Conservation (phyloP, 2,329 filamentous ascomycete genomes). For the Orbilia brochopaga region DNA sequence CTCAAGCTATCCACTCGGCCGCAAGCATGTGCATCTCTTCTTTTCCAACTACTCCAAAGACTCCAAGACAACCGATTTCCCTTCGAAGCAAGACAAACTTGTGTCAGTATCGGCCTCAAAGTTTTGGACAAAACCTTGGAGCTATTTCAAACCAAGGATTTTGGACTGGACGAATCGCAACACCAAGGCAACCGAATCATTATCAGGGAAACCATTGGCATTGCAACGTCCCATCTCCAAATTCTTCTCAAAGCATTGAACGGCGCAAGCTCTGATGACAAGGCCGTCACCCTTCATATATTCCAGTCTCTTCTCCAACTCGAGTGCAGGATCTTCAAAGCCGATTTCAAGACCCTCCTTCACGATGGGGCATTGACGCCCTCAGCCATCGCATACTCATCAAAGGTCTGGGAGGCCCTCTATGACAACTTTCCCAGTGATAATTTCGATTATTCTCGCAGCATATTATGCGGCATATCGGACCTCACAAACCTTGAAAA, state of each 20-base stretch:
- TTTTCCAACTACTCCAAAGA: slow-evolving; percentile 52
- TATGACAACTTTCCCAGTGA: slow-evolving; percentile 52
- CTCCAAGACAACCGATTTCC: slow-evolving; percentile 59
- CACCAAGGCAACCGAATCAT: slow-evolving; percentile 62
- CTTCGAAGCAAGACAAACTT: slow-evolving; percentile 60
- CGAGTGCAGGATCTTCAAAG: slow-evolving; percentile 52
- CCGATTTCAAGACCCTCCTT: slow-evolving; percentile 51
- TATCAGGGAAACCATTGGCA: slow-evolving; percentile 61
- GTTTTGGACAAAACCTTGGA: slow-evolving; percentile 61
- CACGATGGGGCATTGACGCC: slow-evolving; percentile 39
- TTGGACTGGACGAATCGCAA: slow-evolving; percentile 61
- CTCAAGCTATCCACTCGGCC: slow-evolving; percentile 51
- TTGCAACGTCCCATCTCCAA: slow-evolving; percentile 60
- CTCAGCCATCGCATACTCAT: slow-evolving; percentile 44
- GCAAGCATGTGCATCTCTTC: slow-evolving; percentile 50
- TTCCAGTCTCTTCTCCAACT: slow-evolving; percentile 52
- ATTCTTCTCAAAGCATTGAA: slow-evolving; percentile 51
- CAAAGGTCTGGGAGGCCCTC: slow-evolving; percentile 52
- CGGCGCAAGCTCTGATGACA: slow-evolving; percentile 34
- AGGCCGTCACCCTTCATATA: slow-evolving; percentile 43
- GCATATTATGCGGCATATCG: slow-evolving; percentile 51
- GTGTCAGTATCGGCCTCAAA: slow-evolving; percentile 60
- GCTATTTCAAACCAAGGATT: slow-evolving; percentile 55
- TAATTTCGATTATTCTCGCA: slow-evolving; percentile 51
- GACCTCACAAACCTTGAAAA: slow-evolving; percentile 53